Evolutionary conservation across 164 flowering plant genomes (phyloP).

Genomic region (Nelumbo lutea): DNA sequence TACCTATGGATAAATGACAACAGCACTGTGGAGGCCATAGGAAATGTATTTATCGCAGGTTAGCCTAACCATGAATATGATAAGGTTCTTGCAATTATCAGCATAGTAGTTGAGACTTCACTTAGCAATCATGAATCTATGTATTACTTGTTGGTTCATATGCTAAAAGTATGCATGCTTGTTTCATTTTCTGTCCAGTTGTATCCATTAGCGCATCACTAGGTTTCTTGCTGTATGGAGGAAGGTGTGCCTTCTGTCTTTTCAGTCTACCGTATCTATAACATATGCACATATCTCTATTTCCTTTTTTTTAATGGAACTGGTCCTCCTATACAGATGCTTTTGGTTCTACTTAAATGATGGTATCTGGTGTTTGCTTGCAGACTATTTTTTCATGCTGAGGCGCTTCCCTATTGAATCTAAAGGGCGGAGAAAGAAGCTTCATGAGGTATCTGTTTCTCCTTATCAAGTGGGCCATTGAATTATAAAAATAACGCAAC

Average conservation of each 20-base stretch:
- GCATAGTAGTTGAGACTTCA: neutral
- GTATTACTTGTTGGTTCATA: neutral
- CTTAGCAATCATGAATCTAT: neutral
- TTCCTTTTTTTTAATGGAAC: neutral
- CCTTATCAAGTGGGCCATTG: neutral
- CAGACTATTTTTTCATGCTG: constrained; percentile 85
- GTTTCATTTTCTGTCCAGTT: constrained; percentile 37
- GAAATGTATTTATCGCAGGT: constrained; percentile 91
- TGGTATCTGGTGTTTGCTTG: neutral
- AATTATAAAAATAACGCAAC: neutral
- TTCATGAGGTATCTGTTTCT: constrained; percentile 64
- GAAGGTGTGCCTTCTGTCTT: constrained; percentile 50
- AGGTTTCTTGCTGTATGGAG: constrained; percentile 86
- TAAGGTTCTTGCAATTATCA: neutral
- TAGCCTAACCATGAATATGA: constrained; percentile 1
- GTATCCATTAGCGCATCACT: constrained; percentile 78
- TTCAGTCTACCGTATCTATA: neutral
- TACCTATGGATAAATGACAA: constrained; percentile 82
- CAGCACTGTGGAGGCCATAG: constrained; percentile 53
- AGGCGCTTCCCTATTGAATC: constrained; percentile 94
- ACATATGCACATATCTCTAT: neutral
- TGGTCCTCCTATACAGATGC: neutral
- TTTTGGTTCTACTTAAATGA: neutral
- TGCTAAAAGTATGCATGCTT: neutral
- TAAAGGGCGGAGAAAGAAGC: constrained; percentile 90